Evolutionary conservation across 495 filamentous ascomycete genomes (phyloP), one percentile per base, ranked within the genome.

Genomic region (Lepidopterella palustris): DNA sequence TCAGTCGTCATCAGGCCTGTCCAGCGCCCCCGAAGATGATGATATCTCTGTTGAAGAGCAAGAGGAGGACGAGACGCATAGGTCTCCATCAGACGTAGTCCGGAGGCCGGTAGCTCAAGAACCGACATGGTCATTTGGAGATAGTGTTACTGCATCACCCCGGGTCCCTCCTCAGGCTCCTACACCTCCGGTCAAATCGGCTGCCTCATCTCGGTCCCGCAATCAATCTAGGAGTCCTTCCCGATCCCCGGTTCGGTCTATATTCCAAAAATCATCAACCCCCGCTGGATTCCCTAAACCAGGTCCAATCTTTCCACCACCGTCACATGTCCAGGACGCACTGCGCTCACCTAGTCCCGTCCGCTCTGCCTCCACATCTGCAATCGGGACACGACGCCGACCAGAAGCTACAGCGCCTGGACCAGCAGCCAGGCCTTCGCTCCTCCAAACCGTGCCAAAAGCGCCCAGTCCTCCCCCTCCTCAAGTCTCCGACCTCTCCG

Each of bases 271-370:
- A n/a, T 50, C 58, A 11, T 61, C 47, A 29, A 70, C 72, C 13
- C 70, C 72, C 11, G 67, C 69, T 8, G 71, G 70, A 18, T 63
- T 69, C 72, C 49, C 73, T 87, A 42, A 73, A 49, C 77, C 79
- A 47, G 21, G 20, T 21, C 54, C 18, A n/a, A 54, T 26, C 15
- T 80, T 85, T 5, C 80, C 82, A 42, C 82, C 85, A 26, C 80
- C 76, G n/a, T 66, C 76, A 53, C 58, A 55, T 25, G 64, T 27
- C 48, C 80, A 72, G 40, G 77, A 82, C 55, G 84, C 82, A 55
- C 87, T 87, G 40, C 82, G 88, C 28, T 93, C 89, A 9, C 90
- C 90, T 11, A 93, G 89, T 63, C 89, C 90, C 0, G 74, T 89
- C 2, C 85, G 89, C 18, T 71, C 74, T 21, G 70, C 72, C 5